Evolutionary conservation across 2,329 filamentous ascomycete genomes (phyloP).

Genomic region (Fusarium stilboides): DNA sequence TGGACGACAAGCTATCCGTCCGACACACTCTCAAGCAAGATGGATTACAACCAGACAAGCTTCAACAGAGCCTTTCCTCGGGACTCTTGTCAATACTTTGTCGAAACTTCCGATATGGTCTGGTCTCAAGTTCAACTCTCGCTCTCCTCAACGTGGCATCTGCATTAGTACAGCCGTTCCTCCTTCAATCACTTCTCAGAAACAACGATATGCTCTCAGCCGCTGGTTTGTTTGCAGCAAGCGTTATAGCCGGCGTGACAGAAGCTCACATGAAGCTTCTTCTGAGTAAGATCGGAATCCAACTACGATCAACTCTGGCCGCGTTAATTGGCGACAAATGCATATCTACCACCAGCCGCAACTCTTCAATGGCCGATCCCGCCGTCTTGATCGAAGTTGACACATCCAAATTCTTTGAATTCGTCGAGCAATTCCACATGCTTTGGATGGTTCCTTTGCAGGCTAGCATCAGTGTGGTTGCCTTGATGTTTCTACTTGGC

Average conservation of each 20-base stretch:
- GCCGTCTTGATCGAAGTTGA: conserved; percentile 1
- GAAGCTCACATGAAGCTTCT: neutral
- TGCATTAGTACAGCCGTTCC: neutral
- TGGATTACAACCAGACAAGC: too few species aligned
- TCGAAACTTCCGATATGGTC: too few species aligned
- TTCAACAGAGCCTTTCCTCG: too few species aligned
- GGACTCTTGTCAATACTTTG: too few species aligned
- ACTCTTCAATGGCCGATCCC: neutral
- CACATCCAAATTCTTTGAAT: neutral
- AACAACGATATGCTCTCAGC: neutral
- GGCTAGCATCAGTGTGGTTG: neutral
- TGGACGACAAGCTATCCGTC: neutral
- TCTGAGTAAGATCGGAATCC: too few species aligned
- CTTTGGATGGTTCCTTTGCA: neutral
- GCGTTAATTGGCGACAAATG: too few species aligned
- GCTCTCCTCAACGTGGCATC: neutral
- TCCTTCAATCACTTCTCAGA: neutral
- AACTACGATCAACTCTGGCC: too few species aligned
- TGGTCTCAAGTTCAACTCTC: too few species aligned
- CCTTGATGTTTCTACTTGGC: neutral
- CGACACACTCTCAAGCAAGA: too few species aligned
- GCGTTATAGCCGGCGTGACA: neutral
- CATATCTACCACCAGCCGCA: neutral
- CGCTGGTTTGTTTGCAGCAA: neutral
- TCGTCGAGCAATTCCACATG: neutral